Conservation (phyloP, 2,329 filamentous ascomycete species). For the Thielaviopsis ethacetica region DNA sequence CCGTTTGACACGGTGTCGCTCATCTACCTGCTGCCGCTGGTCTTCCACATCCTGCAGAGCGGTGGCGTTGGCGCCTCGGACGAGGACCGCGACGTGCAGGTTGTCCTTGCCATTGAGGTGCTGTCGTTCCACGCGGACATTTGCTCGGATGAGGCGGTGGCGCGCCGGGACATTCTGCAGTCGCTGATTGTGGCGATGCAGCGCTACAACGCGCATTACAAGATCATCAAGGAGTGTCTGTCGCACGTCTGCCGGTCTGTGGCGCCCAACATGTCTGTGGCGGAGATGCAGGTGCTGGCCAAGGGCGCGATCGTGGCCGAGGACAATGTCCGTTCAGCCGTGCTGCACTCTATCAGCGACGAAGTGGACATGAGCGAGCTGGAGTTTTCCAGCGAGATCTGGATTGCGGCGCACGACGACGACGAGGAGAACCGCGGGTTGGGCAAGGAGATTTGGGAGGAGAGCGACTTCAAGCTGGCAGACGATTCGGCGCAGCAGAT, state of each 20-base stretch:
- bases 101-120: slow-evolving; percentile 78
- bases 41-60: slow-evolving; percentile 61
- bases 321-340: slow-evolving; percentile 62
- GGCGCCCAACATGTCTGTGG: slow-evolving; percentile 57
- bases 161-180: slow-evolving; percentile 56
- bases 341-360: slow-evolving; percentile 76
- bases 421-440: slow-evolving; percentile 72
- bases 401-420: slow-evolving; percentile 85
- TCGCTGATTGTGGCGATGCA: slow-evolving; percentile 72
- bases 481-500: slow-evolving; percentile 49
- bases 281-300: slow-evolving; percentile 63
- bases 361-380: slow-evolving; percentile 85
- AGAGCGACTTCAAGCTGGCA: slow-evolving; percentile 62
- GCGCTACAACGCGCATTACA: slow-evolving; percentile 81
- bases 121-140: slow-evolving; percentile 74
- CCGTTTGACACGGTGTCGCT: slow-evolving; percentile 80
- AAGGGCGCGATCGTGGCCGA: slow-evolving; percentile 67
- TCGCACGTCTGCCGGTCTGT: slow-evolving; percentile 72
- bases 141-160: slow-evolving; percentile 58
- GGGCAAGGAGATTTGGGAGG: slow-evolving; percentile 84
- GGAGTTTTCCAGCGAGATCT: slow-evolving; percentile 76
- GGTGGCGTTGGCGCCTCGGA: slow-evolving; percentile 57
- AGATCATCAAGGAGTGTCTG: slow-evolving; percentile 83
- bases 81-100: slow-evolving; percentile 77
- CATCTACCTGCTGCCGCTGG: slow-evolving; percentile 70